Conservation (phyloP, 2,329 filamentous ascomycete species). For the Fusarium buxicola region DNA sequence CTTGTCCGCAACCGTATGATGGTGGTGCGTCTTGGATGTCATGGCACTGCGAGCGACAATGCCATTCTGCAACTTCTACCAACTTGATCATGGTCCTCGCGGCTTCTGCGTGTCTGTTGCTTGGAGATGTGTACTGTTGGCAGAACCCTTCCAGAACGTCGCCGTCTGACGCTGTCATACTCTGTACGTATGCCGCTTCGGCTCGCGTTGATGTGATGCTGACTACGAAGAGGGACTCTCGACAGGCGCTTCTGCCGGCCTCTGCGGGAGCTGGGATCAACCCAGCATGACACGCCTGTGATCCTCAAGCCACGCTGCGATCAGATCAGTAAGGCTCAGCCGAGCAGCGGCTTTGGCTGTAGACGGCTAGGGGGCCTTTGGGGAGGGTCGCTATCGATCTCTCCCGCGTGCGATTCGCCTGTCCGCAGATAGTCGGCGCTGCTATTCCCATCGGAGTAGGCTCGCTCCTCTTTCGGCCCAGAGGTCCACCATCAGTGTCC, state of each 20-base stretch:
- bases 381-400: constrained; percentile 37
- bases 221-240: not conserved
- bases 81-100: constrained; percentile 24
- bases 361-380: constrained; percentile 34
- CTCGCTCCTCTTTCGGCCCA: constrained; percentile 4
- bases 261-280: constrained; percentile 36
- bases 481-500: constrained; percentile 10
- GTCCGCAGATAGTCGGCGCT: constrained; percentile 11
- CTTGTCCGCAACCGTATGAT: constrained; percentile 44
- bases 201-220: not conserved
- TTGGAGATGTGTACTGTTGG: constrained; percentile 1
- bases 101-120: constrained; percentile 7
- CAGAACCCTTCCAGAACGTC: constrained; percentile 37
- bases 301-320: constrained; percentile 47
- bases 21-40: constrained; percentile 40
- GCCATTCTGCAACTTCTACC: constrained; percentile 5
- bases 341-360: constrained; percentile 26
- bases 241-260: constrained; percentile 7
- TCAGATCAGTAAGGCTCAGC: constrained; percentile 41
- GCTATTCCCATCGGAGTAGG: constrained; percentile 38
- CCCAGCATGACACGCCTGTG: constrained; percentile 39
- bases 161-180: constrained; percentile 1
- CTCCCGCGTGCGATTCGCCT: constrained; percentile 20
- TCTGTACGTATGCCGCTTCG: constrained; percentile 20
- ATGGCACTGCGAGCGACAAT: constrained; percentile 10